Evolutionary conservation across 1,139 yeast species (phyloP), one percentile per base, ranked within the genome.

Genomic region (Taphrina sp.): DNA sequence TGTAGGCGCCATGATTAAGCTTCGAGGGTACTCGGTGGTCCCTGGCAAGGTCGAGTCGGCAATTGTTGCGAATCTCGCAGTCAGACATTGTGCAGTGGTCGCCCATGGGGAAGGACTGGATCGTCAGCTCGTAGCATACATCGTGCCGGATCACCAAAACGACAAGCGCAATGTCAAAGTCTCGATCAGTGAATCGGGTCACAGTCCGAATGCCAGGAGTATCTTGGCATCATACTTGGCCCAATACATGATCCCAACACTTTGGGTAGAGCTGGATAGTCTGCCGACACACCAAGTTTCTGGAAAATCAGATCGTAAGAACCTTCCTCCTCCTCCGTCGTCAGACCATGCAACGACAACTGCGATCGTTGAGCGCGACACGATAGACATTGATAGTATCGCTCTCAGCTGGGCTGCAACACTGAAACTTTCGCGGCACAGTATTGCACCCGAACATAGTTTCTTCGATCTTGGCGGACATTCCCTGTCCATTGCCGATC

Each of bases 381-480:
- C 41, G 5, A 35, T 45, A 16, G 43, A 36, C 1, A 24, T 45
- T 22, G 42, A 45, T 16, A 29, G 22, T 22, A 35, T 45, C 20
- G 52, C 52, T 10, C 26, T 36, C 10, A 45, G 34, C 24, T 45
- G 52, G 52, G 42, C 52, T 2, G 52, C 52, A 4, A 35, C 52
- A 3, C 52, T 45, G 14, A 45, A 45, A 8, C 34, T 45, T 35
- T 24, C 52, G 20, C 43, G 43, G 2, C 31, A 45, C 23, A 36
- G 34, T 22, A 79, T 89, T 53, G 76, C 83, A 31, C 85, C 84
- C 42, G 77, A 78, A 2, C 98, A 92, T 68, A 85, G 95, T 1
- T 92, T 92, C 78, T 92, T 92, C 66, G 98, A 92, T 67, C 74
- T 92, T 59, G 98, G 98, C 58, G 98, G 98, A 3, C 98, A 92